These are phyloP conservation scores for Ephemerocybe angulata DNA, from an alignment of 768 basidiomycete genomes.

Conservation along the genomic window DNA sequence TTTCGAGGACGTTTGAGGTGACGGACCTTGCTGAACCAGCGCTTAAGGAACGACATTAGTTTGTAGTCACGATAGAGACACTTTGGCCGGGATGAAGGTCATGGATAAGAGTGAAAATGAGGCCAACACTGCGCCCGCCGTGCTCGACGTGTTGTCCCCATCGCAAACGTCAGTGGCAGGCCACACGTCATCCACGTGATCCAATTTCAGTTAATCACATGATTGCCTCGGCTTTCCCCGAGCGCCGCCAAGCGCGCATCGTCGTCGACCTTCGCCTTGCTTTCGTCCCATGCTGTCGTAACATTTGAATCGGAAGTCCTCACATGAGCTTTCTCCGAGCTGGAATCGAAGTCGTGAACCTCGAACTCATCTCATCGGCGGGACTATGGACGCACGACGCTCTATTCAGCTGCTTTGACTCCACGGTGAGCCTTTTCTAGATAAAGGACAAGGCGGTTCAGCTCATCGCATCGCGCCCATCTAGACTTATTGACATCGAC, in stretches of 20 bases:
- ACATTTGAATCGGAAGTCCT: background rate
- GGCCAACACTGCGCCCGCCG: conserved; percentile 7
- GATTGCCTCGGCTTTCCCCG: too few species aligned
- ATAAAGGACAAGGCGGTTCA: background rate
- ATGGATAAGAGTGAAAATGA: background rate
- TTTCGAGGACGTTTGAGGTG: background rate
- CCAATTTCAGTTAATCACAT: too few species aligned
- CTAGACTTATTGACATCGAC: background rate
- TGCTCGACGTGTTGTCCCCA: background rate
- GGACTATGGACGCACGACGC: too few species aligned
- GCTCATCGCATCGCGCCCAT: background rate
- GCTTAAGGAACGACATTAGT: conserved; percentile 25
- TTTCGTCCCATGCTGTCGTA: background rate
- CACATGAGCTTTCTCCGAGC: too few species aligned
- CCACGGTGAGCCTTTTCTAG: background rate
- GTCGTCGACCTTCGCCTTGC: too few species aligned
- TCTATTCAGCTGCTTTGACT: too few species aligned
- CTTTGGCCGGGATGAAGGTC: background rate
- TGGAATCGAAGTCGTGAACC: too few species aligned
- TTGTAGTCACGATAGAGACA: background rate
- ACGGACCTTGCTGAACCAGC: conserved; percentile 30
- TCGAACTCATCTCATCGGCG: too few species aligned
- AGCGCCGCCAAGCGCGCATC: too few species aligned
- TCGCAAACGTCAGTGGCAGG: conserved; percentile 1
- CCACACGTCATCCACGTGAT: background rate